Conservation (phyloP, 495 filamentous ascomycete species). For the Annulohypoxylon nitens region DNA sequence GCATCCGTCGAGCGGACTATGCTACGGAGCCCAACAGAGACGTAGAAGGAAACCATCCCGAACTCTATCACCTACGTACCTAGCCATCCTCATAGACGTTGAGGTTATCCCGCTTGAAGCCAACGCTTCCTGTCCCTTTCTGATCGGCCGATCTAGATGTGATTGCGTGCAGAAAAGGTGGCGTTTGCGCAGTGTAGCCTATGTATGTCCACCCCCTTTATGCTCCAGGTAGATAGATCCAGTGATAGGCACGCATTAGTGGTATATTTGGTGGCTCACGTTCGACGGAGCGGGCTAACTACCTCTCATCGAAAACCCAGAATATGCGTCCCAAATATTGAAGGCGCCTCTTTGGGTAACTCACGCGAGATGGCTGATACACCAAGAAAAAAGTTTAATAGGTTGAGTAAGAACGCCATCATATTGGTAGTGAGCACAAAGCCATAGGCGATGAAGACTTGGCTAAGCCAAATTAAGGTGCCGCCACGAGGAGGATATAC, state of each 20-base stretch:
- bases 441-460: constrained; percentile 11
- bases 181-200: constrained; percentile 19
- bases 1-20: constrained; percentile 43
- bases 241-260: neutral
- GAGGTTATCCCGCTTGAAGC: constrained; percentile 26
- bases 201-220: constrained; percentile 19
- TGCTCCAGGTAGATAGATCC: constrained; percentile 8
- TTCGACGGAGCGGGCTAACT: constrained; percentile 11
- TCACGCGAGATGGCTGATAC: constrained; percentile 13
- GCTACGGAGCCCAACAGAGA: constrained; percentile 22
- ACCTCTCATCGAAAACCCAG: neutral
- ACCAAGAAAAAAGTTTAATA: constrained; percentile 4
- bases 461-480: constrained; percentile 17
- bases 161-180: constrained; percentile 43
- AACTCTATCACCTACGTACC: constrained; percentile 32
- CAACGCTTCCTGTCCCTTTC: constrained; percentile 1
- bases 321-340: neutral
- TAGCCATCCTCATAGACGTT: constrained; percentile 15
- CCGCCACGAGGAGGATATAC: constrained; percentile 22
- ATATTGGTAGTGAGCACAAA: constrained; percentile 12
- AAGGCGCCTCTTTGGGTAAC: constrained; percentile 8
- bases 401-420: constrained; percentile 7
- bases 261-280: constrained; percentile 1
- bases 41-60: constrained; percentile 21
- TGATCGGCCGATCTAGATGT: constrained; percentile 39